Evolutionary conservation across 2,329 filamentous ascomycete species (phyloP).

Genomic region (Talaromyces funiculosus): DNA sequence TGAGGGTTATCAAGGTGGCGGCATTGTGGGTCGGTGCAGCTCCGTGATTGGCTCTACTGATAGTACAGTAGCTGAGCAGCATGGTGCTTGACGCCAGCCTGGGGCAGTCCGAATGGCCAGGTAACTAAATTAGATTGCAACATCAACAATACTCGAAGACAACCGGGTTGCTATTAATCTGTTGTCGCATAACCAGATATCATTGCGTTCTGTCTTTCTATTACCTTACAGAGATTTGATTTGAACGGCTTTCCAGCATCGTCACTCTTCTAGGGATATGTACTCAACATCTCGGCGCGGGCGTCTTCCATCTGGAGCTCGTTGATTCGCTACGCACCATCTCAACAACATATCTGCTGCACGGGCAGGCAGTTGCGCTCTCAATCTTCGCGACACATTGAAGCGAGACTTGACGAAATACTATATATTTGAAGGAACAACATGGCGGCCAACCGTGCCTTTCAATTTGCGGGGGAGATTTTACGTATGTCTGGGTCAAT

Average conservation of each 20-base stretch:
- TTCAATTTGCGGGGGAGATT: conserved; percentile 30
- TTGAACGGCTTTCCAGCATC: conserved; percentile 1
- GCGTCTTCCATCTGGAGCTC: conserved; percentile 31
- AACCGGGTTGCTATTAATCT: neutral
- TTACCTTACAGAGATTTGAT: neutral
- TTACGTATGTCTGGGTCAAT: conserved; percentile 29
- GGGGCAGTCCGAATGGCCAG: neutral
- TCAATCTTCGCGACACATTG: neutral
- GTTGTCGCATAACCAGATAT: neutral
- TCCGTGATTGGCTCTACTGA: neutral
- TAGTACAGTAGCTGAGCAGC: neutral
- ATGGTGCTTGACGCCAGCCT: neutral
- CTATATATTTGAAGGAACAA: conserved; percentile 13
- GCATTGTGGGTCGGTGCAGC: neutral
- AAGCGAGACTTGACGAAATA: neutral
- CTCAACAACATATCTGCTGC: neutral
- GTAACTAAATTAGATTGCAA: neutral
- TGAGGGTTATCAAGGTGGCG: neutral
- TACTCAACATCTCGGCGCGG: conserved; percentile 26
- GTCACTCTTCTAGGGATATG: conserved; percentile 29
- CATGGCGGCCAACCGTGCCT: conserved; percentile 34
- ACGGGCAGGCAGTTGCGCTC: neutral
- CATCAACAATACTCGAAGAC: neutral
- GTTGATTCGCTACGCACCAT: conserved; percentile 23
- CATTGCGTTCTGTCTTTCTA: too few species aligned